A percentile compares a stretch with the other conserved stretches of the same genome.
phyloP scores from a whole-genome alignment of 2,329 filamentous ascomycete genomes.

The Boeremia exigua region DNA sequence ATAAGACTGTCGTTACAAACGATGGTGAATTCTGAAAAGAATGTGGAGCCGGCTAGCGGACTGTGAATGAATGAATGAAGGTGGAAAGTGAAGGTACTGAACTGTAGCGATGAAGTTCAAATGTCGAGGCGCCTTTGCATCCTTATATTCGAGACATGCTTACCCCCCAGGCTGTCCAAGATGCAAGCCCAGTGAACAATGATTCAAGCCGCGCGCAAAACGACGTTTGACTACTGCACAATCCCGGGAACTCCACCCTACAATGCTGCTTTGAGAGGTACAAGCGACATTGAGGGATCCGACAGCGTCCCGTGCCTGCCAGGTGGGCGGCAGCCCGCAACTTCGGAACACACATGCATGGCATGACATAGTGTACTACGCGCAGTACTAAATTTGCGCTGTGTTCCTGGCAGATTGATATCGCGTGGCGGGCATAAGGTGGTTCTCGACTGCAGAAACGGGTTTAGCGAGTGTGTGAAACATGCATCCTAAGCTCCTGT shows the following conservation, averaged over 20 bases:
- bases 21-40: constrained; percentile 38
- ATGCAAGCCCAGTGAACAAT: constrained; percentile 15
- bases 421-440: constrained; percentile 9
- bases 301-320: constrained; percentile 23
- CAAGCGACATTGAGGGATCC: constrained; percentile 37
- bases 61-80: constrained; percentile 34
- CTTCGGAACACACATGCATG: background rate
- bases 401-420: constrained; percentile 2
- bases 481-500: constrained; percentile 23
- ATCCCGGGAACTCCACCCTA: constrained; percentile 19
- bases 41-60: constrained; percentile 42
- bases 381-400: constrained; percentile 14
- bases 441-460: constrained; percentile 12
- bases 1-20: constrained; percentile 26
- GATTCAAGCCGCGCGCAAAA: constrained; percentile 26
- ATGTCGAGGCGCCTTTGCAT: background rate
- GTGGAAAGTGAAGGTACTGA: constrained; percentile 38
- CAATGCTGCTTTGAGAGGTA: constrained; percentile 18
- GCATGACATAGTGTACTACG: constrained; percentile 10
- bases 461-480: constrained; percentile 28
- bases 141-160: constrained; percentile 7
- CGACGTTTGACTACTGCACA: constrained; percentile 11
- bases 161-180: constrained; percentile 2
- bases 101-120: constrained; percentile 32
- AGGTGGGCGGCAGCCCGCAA: constrained; percentile 21